Base-by-base conservation (phyloP, 2,329 filamentous ascomycete genomes). In the Fusarium tjaetaba region DNA sequence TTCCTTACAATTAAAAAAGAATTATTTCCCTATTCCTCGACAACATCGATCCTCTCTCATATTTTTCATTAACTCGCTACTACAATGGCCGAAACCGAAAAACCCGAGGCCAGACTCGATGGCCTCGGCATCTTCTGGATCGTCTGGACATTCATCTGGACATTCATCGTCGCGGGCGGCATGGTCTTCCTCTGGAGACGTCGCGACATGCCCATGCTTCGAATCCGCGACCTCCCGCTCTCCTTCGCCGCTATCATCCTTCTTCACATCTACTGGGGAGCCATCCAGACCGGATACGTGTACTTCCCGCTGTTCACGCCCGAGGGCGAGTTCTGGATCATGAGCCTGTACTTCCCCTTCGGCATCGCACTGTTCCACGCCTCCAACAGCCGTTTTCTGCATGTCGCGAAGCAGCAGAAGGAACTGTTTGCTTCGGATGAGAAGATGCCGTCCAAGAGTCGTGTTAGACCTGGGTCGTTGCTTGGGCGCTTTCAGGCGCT, bases 351-450 rank as follows among this genome's bases (percentile, higher is more conserved):
- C 79, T 82, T 92, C 7, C 91, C 91, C 16, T 86, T 90, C 53
- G 90, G 91, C 30, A 89, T 93, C 61, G 90, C 89, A 13, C 81
- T 93, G 10, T 92, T 92, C 77, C 90, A 92, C 76, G 90, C 89
- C 28, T 88, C 88, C 68, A 91, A 91, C 78, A 87, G 84, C 75
- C 88, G 89, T 62, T 89, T 92, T 60, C 84, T 91, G 24, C 83
- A 90, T 71, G 84, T 91, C 61, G 89, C 89, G 57, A 85, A 85
- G 71, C 83, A 86, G 32, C 90, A 91, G 78, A 84, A 82, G 71
- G 84, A 85, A 58, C 82, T 82, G 36, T 79, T 81, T 43, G 71
- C 75, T 55, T 61, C 68, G 1, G 70, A 75, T 6, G 68, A 77
- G 16, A 73, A 73, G 48, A 2, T 32, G 1, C 69, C 62, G 1